Base-by-base conservation (phyloP, 176 grass and related monocot species). In the Ensete ventricosum region DNA sequence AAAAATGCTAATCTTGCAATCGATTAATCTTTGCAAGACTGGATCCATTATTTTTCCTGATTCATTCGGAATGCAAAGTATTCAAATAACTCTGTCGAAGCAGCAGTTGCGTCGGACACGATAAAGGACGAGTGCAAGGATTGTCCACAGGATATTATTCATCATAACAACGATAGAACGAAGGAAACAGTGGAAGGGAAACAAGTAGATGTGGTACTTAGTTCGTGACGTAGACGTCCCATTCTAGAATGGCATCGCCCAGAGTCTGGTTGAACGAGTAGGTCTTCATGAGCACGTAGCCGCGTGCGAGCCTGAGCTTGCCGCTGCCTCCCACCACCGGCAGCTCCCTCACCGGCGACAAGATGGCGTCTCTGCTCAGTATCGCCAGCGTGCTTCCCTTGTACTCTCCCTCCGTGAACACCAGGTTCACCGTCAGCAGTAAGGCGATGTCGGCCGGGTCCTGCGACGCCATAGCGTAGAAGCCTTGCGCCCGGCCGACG, bases 151-250 rank as follows among this genome's bases (percentile, higher is more conserved):
- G n/a, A n/a, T n/a, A n/a, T 34, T 34, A 34, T 34, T 34, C 3
- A 34, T 34, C 29, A 34, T 34, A 34, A 34, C 29, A 34, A 34
- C 29, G 3, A 5, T 5, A 5, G 3, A 34, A 5, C 2, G 29
- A 34, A 34, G 29, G 29, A 5, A 34, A 34, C 29, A 5, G 29
- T 0, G 29, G 29, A 34, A 34, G 29, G 29, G 29, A 34, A 5
- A 5, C n/a, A 34, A 34, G 29, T 3, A 5, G 29, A 34, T 34
- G 29, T 5, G 29, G 4, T 34, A 3, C 29, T 34, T 59, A 59
- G n/a, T 67, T 23, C 23, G 13, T 67, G 12, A 68, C 65, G 65
- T 68, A 68, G 64, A 67, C 65, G 19, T 68, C 65, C 21, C 14
- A 68, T 22, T 68, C 65, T 1, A 16, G 21, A 22, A 68, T 6